Base-by-base conservation (phyloP, 805 yeast genomes). In the Metschnikowia lachancei region DNA sequence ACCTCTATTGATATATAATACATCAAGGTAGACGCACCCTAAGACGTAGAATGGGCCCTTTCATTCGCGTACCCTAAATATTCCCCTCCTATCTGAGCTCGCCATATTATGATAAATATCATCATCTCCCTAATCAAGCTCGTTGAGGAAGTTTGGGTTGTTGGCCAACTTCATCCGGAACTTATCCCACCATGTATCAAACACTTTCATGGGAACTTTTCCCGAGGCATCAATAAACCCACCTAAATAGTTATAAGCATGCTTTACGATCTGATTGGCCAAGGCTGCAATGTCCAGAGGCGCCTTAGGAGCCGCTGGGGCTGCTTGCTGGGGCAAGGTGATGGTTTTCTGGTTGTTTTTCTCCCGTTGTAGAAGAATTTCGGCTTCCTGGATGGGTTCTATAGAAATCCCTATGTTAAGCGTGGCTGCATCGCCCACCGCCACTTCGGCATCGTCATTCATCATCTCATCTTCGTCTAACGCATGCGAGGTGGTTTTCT, bases 131-230 rank as follows among this genome's bases (percentile, higher is more conserved):
- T 46, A 54, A 37, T 53, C 58, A 1, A 54, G 53, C 37, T 52
- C 54, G 39, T 88, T 87, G 41, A 92, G 65, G 61, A 89, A 91
- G 44, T 78, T 81, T 1, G 97, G 97, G 61, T 92, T 95, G 50
- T 85, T 86, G 10, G 80, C 75, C 49, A 94, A 58, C 59, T 85
- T 83, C 6, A 78, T 66, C 63, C 80, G 87, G 67, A 94, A 92
- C 65, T 89, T 91, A 53, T 77, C 83, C 99, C 99, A 88, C 99
- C 99, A 92, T 34, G 78, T 84, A 61, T 92, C 95, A 58, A 92
- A 92, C 36, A 82, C 85, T 59, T 84, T 87, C 60, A 92, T 87
- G 3, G 91, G 85, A 2, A 92, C 97, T 55, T 82, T 87, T 2
- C 96, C 95, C 18, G 78, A 72, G 4, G 70, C 63, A 59, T 89